A percentile compares a stretch with the other conserved stretches of the same genome.
These are phyloP conservation scores for Aspergillus floridensis DNA, from an alignment of 2,329 filamentous ascomycete genomes.

Conservation along the genomic window DNA sequence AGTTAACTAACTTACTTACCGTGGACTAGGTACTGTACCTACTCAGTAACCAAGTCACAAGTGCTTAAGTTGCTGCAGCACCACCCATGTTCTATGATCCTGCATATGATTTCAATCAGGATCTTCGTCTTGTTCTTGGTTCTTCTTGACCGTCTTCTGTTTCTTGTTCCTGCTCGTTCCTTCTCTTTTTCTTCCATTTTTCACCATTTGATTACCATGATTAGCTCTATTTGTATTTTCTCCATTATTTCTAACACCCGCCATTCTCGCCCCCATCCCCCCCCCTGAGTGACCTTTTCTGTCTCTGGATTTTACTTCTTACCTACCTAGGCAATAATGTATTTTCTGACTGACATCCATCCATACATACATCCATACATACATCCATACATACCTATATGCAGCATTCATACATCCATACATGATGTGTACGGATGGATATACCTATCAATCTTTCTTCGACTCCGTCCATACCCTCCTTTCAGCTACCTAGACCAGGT, in stretches of 20 bases:
- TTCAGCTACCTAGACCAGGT: slow-evolving; percentile 11
- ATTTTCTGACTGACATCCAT: neutral
- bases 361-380: slow-evolving; percentile 6
- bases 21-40: too few relatives aligned
- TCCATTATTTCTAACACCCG: neutral
- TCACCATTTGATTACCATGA: neutral
- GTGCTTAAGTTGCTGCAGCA: neutral
- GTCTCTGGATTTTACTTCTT: neutral
- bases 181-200: too few relatives aligned
- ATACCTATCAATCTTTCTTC: slow-evolving; percentile 4
- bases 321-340: neutral
- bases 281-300: neutral
- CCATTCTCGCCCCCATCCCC: neutral
- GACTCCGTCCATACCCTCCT: slow-evolving; percentile 13
- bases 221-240: neutral
- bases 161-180: too few relatives aligned
- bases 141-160: too few relatives aligned
- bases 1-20: too few relatives aligned
- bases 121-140: too few relatives aligned
- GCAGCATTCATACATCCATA: neutral
- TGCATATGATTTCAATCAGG: too few relatives aligned
- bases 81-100: neutral
- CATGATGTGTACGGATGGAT: neutral
- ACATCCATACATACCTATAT: neutral
- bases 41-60: neutral